phyloP scores from a whole-genome alignment of 306 rosid genomes.

The Morella rubra region DNA sequence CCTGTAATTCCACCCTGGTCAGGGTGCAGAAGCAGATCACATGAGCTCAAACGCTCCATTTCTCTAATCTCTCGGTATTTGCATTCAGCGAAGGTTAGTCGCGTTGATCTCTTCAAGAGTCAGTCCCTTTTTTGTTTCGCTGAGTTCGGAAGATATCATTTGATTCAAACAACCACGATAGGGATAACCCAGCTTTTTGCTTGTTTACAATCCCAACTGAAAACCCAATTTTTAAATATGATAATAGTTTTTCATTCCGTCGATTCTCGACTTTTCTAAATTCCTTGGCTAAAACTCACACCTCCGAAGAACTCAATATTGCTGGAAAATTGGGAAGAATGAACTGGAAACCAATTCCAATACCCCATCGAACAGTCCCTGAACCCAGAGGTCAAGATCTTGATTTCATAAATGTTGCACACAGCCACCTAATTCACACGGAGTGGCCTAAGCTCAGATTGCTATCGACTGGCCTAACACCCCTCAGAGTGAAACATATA shows the following conservation, averaged over 20 bases:
- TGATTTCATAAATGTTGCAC: constrained; percentile 70
- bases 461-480: constrained; percentile 47
- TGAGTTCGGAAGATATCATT: no score
- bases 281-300: constrained; percentile 27
- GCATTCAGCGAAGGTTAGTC: not conserved
- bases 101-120: not conserved
- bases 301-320: constrained; percentile 19
- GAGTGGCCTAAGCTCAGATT: constrained; percentile 67
- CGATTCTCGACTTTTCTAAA: constrained; percentile 39
- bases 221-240: not conserved
- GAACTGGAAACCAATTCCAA: constrained; percentile 41
- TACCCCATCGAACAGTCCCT: constrained; percentile 70
- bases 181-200: no score
- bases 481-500: constrained; percentile 63
- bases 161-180: no score
- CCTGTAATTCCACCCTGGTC: no score
- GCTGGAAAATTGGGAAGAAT: constrained; percentile 20
- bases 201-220: not conserved
- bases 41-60: not conserved
- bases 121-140: not conserved
- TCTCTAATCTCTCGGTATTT: not conserved
- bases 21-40: not conserved
- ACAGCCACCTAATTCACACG: constrained; percentile 69
- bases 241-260: constrained; percentile 21
- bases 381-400: constrained; percentile 72